Evolutionary conservation across 1,284 basidiomycete genomes (phyloP).

Genomic region (Puccinia triticina): DNA sequence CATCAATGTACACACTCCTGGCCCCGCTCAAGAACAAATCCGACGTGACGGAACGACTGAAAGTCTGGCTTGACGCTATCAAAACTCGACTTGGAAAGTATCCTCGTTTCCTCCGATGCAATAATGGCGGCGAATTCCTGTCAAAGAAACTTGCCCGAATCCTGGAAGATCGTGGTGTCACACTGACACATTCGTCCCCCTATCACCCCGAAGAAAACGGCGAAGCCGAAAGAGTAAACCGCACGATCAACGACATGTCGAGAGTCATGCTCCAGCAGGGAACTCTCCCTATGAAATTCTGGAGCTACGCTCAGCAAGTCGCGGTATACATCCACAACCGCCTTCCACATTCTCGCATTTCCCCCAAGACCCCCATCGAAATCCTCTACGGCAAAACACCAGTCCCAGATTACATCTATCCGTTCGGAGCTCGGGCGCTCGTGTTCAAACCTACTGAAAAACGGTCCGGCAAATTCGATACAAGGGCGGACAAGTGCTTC

Average conservation of each 20-base stretch:
- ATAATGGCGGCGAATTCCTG: not conserved
- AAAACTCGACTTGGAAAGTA: not conserved
- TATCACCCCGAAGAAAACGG: slow-evolving; percentile 19
- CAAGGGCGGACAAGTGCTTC: not conserved
- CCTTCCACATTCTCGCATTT: not conserved
- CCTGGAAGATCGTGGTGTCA: not conserved
- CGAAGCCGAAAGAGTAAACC: not conserved
- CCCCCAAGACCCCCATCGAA: not conserved
- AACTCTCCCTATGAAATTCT: not conserved
- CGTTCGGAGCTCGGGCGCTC: not conserved
- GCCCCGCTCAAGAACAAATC: not conserved
- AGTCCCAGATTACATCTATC: not conserved
- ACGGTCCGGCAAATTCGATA: not conserved
- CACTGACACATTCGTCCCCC: not conserved
- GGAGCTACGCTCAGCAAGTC: not conserved
- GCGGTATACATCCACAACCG: not conserved
- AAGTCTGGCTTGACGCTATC: not conserved
- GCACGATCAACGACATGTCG: slow-evolving; percentile 31
- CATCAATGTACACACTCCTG: slow-evolving; percentile 4
- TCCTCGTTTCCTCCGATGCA: not conserved
- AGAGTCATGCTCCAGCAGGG: not conserved
- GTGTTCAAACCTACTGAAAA: not conserved
- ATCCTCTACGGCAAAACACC: not conserved
- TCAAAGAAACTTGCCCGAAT: not conserved
- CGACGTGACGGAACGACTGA: not conserved